Percentiles rank a stretch among this genome's conserved stretches.
Evolutionary conservation across 139 green algal species (phyloP).

Genomic region (Chlorella sp.): DNA sequence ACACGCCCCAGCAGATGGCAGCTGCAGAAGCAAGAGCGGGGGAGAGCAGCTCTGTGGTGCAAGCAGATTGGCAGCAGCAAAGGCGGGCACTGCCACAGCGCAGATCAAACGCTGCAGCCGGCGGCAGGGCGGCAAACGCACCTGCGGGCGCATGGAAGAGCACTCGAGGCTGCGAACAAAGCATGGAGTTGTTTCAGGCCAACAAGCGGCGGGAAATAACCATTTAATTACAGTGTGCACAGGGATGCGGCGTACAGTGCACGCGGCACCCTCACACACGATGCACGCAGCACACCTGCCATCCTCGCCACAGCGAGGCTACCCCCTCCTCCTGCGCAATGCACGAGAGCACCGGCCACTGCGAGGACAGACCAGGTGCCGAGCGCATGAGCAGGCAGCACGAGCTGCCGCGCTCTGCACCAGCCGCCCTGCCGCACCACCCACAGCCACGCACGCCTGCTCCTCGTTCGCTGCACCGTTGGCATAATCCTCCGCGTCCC

Average conservation of each 20-base stretch:
- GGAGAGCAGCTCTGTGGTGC: not conserved
- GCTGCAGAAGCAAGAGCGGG: conserved; percentile 49
- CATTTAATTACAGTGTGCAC: no score
- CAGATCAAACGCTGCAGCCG: not conserved
- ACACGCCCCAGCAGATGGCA: conserved; percentile 95
- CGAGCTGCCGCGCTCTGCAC: not conserved
- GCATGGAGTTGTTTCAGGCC: no score
- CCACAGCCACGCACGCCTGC: not conserved
- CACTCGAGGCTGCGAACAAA: conserved; percentile 85
- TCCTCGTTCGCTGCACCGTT: not conserved
- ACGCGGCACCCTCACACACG: no score
- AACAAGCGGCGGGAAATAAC: no score
- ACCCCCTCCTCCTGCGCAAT: conserved; percentile 86
- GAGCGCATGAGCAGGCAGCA: not conserved
- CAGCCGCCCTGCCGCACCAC: not conserved
- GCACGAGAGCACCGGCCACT: conserved; percentile 62
- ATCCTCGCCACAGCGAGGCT: conserved; percentile 74
- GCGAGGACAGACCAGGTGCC: conserved; percentile 9
- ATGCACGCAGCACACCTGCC: no score
- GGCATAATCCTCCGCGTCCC: no score
- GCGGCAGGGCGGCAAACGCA: not conserved
- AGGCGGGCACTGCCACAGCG: not conserved
- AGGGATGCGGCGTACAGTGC: no score
- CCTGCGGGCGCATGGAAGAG: conserved; percentile 88
- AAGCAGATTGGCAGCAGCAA: not conserved